phyloP scores from a whole-genome alignment of 495 filamentous ascomycete species.

The Polyplosphaeria fusca region DNA sequence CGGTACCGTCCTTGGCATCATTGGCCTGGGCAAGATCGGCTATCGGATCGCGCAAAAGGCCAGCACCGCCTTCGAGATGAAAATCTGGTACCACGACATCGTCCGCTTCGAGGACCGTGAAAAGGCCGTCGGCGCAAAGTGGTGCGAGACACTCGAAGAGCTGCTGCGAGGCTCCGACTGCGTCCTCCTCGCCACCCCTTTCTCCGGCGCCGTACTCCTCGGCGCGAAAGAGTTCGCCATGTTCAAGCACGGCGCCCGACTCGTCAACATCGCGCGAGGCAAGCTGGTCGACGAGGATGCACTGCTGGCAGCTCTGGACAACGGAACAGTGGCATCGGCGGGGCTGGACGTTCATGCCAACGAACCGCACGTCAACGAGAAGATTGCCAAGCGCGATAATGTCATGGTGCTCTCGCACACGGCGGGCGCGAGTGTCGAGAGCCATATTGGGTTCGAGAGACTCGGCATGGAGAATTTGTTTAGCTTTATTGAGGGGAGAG shows the following conservation, averaged over 20 bases:
- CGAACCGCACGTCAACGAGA: conserved; percentile 52
- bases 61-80: conserved; percentile 60
- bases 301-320: conserved; percentile 60
- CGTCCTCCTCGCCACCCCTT: conserved; percentile 65
- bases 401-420: conserved; percentile 69
- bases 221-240: conserved; percentile 48
- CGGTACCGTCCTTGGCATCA: conserved; percentile 55
- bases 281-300: conserved; percentile 68
- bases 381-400: conserved; percentile 49
- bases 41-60: conserved; percentile 63
- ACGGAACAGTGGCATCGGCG: conserved; percentile 50
- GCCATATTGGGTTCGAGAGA: conserved; percentile 68
- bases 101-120: conserved; percentile 17
- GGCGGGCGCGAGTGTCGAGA: conserved; percentile 69
- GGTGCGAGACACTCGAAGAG: conserved; percentile 49
- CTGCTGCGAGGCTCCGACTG: conserved; percentile 60
- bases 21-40: conserved; percentile 69
- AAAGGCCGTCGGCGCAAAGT: conserved; percentile 45
- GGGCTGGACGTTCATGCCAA: conserved; percentile 68
- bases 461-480: conserved; percentile 71
- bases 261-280: conserved; percentile 73
- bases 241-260: conserved; percentile 56
- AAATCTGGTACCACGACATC: conserved; percentile 65
- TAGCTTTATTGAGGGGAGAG: conserved; percentile 50
- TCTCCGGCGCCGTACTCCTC: conserved; percentile 57